A percentile compares a stretch with the other conserved stretches of the same genome.
Conservation (phyloP, 495 filamentous ascomycete genomes). For the Pyrenula aspistea region DNA sequence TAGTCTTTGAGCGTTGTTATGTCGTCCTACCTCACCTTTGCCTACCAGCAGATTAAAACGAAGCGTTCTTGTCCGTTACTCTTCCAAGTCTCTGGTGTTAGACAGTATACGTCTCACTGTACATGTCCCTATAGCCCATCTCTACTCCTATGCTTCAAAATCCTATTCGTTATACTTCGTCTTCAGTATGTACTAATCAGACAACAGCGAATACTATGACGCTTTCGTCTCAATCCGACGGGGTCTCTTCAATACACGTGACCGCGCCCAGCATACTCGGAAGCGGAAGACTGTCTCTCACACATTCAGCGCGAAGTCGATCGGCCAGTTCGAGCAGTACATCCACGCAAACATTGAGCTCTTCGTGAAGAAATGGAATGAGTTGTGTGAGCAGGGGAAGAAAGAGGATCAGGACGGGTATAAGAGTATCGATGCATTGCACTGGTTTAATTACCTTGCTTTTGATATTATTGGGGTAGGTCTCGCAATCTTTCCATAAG, state of each 20-base stretch:
- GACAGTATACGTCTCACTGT: too few relatives aligned
- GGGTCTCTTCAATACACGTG: conserved; percentile 83
- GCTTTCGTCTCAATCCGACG: conserved; percentile 80
- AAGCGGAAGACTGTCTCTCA: conserved; percentile 86
- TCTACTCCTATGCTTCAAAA: too few relatives aligned
- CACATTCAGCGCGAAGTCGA: conserved; percentile 72
- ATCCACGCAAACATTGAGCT: conserved; percentile 68
- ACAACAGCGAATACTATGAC: conserved; percentile 65
- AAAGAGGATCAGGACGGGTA: conserved; percentile 30
- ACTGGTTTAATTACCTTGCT: conserved; percentile 92
- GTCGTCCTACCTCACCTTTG: conserved; percentile 5
- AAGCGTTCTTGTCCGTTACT: too few relatives aligned
- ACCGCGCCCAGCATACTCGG: conserved; percentile 71
- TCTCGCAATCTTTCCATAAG: too few relatives aligned
- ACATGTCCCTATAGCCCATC: too few relatives aligned
- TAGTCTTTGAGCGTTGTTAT: neutral
- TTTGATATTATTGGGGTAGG: conserved; percentile 80
- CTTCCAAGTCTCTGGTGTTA: too few relatives aligned
- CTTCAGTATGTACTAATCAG: neutral
- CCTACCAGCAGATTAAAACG: too few relatives aligned
- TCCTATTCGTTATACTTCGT: too few relatives aligned
- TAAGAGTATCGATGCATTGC: conserved; percentile 59
- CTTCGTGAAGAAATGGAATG: conserved; percentile 64
- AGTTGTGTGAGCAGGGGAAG: conserved; percentile 7
- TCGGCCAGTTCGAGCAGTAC: conserved; percentile 82